Evolutionary conservation across 306 rosid genomes (phyloP).

Genomic region (Abrus precatorius): DNA sequence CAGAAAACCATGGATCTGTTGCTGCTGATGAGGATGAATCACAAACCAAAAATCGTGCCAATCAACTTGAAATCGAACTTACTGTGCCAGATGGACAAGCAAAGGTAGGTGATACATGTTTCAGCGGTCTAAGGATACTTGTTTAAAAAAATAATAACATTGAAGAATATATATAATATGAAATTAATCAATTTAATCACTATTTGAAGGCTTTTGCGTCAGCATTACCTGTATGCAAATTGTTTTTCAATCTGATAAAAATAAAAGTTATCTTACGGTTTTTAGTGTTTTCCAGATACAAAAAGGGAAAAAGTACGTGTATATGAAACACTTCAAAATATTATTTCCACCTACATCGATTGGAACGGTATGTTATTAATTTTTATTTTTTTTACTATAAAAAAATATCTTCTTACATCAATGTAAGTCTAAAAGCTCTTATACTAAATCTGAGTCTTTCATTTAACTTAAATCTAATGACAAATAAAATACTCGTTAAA

Average conservation of each 20-base stretch:
- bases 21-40: constrained; percentile 13
- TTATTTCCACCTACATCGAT: constrained; percentile 49
- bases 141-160: too few relatives aligned
- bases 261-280: constrained; percentile 19
- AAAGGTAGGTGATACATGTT: constrained; percentile 39
- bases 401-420: too few relatives aligned
- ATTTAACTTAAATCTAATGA: too few relatives aligned
- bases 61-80: constrained; percentile 47
- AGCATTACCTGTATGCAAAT: not conserved
- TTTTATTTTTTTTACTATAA: not conserved
- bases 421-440: too few relatives aligned
- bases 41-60: constrained; percentile 15
- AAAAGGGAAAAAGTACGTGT: constrained; percentile 11
- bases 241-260: not conserved
- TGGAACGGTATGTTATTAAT: constrained; percentile 47
- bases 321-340: constrained; percentile 20
- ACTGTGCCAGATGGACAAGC: not conserved
- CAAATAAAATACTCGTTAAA: too few relatives aligned
- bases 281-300: constrained; percentile 42
- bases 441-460: too few relatives aligned
- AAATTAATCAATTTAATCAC: too few relatives aligned
- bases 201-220: too few relatives aligned
- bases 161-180: too few relatives aligned
- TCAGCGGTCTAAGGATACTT: not conserved
- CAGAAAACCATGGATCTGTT: constrained; percentile 29